Base-by-base conservation (phyloP, 208 protist genomes). In the Crithidia bombi region DNA sequence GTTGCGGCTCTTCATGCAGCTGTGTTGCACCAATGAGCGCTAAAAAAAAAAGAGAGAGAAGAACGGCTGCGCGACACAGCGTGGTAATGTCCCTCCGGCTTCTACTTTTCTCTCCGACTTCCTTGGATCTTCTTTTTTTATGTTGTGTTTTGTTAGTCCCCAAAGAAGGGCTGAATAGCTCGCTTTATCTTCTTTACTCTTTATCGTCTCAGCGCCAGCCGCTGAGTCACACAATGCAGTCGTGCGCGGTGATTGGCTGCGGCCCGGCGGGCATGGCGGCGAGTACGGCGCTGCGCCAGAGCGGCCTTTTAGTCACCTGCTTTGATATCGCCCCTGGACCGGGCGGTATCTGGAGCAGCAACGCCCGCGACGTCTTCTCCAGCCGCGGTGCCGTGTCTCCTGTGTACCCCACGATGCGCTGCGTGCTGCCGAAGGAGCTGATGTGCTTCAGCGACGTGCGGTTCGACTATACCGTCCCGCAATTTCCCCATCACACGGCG, bases 241-340 rank as follows among this genome's bases (percentile, higher is more conserved):
- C 92, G 7, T 93, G 88, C 52, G 89, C 89, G 5, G 89, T 96
- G 51, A 92, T 96, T 69, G 92, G 92, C 3, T 94, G 92, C 68
- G 92, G 92, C 5, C 82, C 92, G 2, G 89, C 92, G 15, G 92
- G 92, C 38, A 96, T 96, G 66, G 86, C 66, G 15, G 89, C 92
- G n/a, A 79, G 58, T 32, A 79, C 82, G 10, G 54, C 65, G 23
- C 78, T 96, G 36, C 85, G 89, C 1, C 89, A 91, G 58, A 80
- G 79, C 58, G 92, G 92, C 14, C 56, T 95, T 17, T 62, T 96
- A 7, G 92, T 96, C 30, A 96, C 92, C 1, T 94, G 92, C 78
- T 96, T 96, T 67, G 89, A 96, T 30, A 1, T 94, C 17, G 74
- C 70, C 43, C 41, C 78, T 4, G 74, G 68, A 21, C 79, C 83